Evolutionary conservation across 805 yeast species (phyloP).

Genomic region (Yamadazyma laniorum): DNA sequence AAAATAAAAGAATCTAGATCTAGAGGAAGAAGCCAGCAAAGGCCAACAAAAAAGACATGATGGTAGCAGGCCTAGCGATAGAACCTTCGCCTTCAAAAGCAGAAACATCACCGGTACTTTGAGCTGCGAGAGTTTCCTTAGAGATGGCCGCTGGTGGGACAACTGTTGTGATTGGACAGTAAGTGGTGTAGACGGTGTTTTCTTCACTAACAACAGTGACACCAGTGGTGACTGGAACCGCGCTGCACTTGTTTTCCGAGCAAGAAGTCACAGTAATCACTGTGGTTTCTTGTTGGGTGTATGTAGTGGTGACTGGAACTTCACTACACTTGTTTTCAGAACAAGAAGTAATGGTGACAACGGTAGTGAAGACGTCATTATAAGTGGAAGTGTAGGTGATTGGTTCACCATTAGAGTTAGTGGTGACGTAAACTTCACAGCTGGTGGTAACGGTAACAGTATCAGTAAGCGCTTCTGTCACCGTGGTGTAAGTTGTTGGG

Average conservation of each 20-base stretch:
- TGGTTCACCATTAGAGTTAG: constrained; percentile 6
- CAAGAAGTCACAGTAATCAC: constrained; percentile 39
- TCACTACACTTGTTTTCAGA: constrained; percentile 27
- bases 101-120: constrained; percentile 8
- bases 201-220: constrained; percentile 31
- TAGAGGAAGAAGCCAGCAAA: constrained; percentile 7
- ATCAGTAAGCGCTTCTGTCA: constrained; percentile 1
- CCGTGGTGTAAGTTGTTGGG: constrained; percentile 13
- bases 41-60: constrained; percentile 5
- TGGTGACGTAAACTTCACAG: constrained; percentile 14
- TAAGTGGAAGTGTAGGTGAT: constrained; percentile 7
- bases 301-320: constrained; percentile 28
- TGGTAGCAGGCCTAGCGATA: constrained; percentile 1
- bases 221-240: constrained; percentile 34
- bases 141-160: background rate
- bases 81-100: constrained; percentile 2
- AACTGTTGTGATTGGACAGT: constrained; percentile 15
- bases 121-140: constrained; percentile 2
- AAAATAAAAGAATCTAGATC: no score
- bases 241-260: constrained; percentile 27
- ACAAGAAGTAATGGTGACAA: constrained; percentile 37
- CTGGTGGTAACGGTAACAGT: constrained; percentile 10
- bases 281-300: constrained; percentile 20
- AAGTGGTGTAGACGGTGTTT: constrained; percentile 12
- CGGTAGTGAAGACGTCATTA: constrained; percentile 23